Evolutionary conservation across 177 flowering plant genomes (phyloP), one percentile per base, ranked within the genome.

Genomic region (Vitis hybrid): DNA sequence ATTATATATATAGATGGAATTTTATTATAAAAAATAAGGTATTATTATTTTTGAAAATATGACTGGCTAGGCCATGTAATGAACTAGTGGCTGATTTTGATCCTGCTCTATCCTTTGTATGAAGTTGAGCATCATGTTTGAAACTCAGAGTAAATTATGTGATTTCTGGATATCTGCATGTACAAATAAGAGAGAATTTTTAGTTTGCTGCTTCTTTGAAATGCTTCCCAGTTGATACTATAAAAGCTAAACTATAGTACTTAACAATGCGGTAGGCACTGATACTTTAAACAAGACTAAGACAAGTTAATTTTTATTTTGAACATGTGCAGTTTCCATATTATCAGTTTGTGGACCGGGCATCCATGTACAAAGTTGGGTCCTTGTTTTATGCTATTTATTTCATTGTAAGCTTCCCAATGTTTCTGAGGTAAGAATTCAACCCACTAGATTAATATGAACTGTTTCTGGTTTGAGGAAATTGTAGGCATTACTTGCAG

Each of bases 371-470:
- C 84, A 95, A 69, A 88, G 93, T 95, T 64, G 99, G 98, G 23
- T 93, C 84, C 71, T 76, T 94, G 88, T 94, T 94, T 78, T 95
- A 95, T 80, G 99, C 98, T 51, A 95, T 95, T 61, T 95, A 93
- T 76, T 95, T 95, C 75, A 10, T 93, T 23, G 97, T 95, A 19
- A 95, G 99, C 94, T 95, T 93, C 83, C 99, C 99, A 2, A 93
- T 95, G 99, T 95, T 95, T 77, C 55, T 91, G 62, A 93, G 99
- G 98, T 95, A 83, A 80, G 82, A 73, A 57, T n/a, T 70, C 59
- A 49, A 23, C 45, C 48, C 52, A 58, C 15, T 54, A 23, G 8
- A 12, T 18, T 30, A 54, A n/a, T 63, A 14, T 17, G 39, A 7
- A 19, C 2, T 17, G 19, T 23, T 51, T 26, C 17, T 30, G 32